Evolutionary conservation across 306 rosid genomes (phyloP), one percentile per base, ranked within the genome.

Genomic region (Prunus mume): DNA sequence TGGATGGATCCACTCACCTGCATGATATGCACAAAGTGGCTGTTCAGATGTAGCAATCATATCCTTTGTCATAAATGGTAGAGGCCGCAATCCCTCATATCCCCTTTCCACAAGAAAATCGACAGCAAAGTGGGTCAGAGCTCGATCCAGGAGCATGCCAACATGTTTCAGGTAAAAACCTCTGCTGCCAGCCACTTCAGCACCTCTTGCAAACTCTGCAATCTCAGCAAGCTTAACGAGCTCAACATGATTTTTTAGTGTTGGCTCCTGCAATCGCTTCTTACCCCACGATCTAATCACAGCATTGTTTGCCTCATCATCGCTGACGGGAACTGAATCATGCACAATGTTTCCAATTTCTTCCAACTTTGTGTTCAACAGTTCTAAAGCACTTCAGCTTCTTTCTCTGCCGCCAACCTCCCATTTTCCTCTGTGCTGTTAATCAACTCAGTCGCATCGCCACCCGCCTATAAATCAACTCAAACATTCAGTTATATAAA

Each of bases 1-100:
- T 64, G 97, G 98, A 82, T 90, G 97, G 83, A 94, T 92, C 97
- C 97, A 92, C 68, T 94, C 96, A 13, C 89, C 91, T 61, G 88
- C 19, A 83, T 89, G 95, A 84, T 92, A 94, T 0, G 98, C 91
- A 83, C 96, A 90, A 57, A 91, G 94, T 54, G 98, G 96, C 82
- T 50, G 55, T 13, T 50, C 55, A 14, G 9, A 91, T 41, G 50
- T 45, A 46, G 96, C n/a, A 25, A 25, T 25, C 54, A 86, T 74
- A 28, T 89, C 93, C 80, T 92, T 84, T 84, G 90, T 95, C 96
- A 95, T 92, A 79, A 92, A 95, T 83, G 88, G 89, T 45, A 96
- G 97, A 76, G 97, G 87, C 43, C 92, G 92, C 87, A 95, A 78
- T 56, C 66, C 64, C 18, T 90, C 84, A 78, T 83, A 92, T 77